Evolutionary conservation across 106 monocot genomes (phyloP).

Genomic region (Acorus gramineus): DNA sequence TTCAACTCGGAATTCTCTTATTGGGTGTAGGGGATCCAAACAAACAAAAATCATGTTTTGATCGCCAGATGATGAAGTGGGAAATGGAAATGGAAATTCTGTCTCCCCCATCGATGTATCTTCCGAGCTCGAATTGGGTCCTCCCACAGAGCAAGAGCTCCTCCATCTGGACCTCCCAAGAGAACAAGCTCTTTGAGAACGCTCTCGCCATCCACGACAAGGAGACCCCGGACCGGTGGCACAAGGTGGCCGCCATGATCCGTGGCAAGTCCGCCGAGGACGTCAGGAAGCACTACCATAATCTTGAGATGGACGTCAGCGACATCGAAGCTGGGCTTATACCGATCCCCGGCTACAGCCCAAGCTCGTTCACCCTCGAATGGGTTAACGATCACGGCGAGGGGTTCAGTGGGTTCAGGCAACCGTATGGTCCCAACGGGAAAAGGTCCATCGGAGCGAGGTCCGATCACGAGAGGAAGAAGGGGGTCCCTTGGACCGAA

Average conservation of each 20-base stretch:
- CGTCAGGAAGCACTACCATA: conserved; percentile 10
- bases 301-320: conserved; percentile 11
- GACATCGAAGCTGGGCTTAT: conserved; percentile 16
- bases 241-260: conserved; percentile 17
- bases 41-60: too few species aligned
- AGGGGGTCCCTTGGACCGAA: conserved; percentile 25
- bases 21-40: too few species aligned
- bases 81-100: background rate
- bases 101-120: background rate
- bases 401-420: background rate
- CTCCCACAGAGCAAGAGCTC: background rate
- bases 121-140: background rate
- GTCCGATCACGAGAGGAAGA: conserved; percentile 21
- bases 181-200: conserved; percentile 22
- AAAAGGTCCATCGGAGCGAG: background rate
- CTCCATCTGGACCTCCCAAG: conserved; percentile 9
- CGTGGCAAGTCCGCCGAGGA: conserved; percentile 14
- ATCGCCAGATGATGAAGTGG: conserved; percentile 1
- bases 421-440: background rate
- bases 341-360: conserved; percentile 13
- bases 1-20: too few species aligned
- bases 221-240: conserved; percentile 13
- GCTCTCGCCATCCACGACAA: conserved; percentile 15
- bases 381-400: background rate
- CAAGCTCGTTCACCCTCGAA: conserved; percentile 5